phyloP scores from a whole-genome alignment of 345 rosid genomes.

The Isatis tinctoria region DNA sequence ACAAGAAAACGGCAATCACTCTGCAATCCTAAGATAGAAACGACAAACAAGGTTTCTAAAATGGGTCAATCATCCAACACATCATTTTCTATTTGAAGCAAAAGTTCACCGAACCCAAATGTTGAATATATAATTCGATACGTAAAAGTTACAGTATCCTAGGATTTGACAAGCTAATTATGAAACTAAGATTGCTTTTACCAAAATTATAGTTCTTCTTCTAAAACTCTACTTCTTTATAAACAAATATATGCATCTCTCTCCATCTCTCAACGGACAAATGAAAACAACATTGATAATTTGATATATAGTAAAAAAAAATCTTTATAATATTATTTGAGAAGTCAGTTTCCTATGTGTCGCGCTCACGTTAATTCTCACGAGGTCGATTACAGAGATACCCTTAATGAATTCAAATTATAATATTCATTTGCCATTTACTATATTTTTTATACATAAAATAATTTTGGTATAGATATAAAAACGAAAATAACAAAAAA shows the following conservation, averaged over 20 bases:
- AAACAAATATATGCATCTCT: not conserved
- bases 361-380: too few species aligned
- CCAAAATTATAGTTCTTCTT: not conserved
- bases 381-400: too few species aligned
- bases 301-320: not conserved
- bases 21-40: not conserved
- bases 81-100: not conserved
- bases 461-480: too few species aligned
- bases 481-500: too few species aligned
- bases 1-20: constrained; percentile 15
- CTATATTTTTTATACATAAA: too few species aligned
- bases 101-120: constrained; percentile 5
- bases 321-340: too few species aligned
- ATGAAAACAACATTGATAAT: constrained; percentile 14
- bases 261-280: constrained; percentile 8
- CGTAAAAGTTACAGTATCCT: constrained; percentile 9
- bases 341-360: too few species aligned
- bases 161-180: constrained; percentile 4
- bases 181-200: constrained; percentile 16
- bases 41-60: constrained; percentile 6
- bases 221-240: not conserved
- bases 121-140: constrained; percentile 8
- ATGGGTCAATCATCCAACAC: not conserved
- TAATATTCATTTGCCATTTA: too few species aligned
- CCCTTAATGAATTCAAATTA: too few species aligned